phyloP scores from a whole-genome alignment of 352 stramenopile species.

The Globisporangium apiculatum region DNA sequence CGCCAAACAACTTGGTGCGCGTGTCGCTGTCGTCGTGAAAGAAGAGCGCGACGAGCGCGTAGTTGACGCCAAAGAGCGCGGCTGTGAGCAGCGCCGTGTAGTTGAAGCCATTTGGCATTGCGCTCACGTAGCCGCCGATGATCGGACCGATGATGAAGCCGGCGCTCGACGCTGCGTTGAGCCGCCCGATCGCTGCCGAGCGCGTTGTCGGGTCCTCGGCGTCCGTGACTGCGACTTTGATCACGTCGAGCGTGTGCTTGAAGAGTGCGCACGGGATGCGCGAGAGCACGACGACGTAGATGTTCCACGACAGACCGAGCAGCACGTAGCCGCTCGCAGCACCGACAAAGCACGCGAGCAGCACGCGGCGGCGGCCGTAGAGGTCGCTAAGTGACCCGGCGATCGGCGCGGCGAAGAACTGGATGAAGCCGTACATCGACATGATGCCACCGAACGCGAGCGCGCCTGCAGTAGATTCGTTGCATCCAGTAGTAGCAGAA shows the following conservation, averaged over 20 bases:
- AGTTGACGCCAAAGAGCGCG: slow-evolving; percentile 62
- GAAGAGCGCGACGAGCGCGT: slow-evolving; percentile 50
- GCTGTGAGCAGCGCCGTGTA: slow-evolving; percentile 72
- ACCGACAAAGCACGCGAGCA: slow-evolving; percentile 60
- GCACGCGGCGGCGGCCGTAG: slow-evolving; percentile 46
- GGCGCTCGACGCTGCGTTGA: slow-evolving; percentile 65
- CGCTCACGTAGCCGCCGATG: slow-evolving; percentile 62
- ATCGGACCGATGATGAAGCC: slow-evolving; percentile 74
- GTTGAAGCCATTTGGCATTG: slow-evolving; percentile 69
- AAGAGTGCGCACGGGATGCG: slow-evolving; percentile 65
- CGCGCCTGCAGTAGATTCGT: slow-evolving; percentile 18
- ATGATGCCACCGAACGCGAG: slow-evolving; percentile 71
- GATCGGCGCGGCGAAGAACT: slow-evolving; percentile 74
- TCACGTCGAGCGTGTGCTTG: slow-evolving; percentile 78
- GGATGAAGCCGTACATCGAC: slow-evolving; percentile 81
- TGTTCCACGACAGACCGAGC: slow-evolving; percentile 68
- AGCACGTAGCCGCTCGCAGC: slow-evolving; percentile 56
- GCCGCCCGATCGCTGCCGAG: slow-evolving; percentile 48
- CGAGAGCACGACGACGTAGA: slow-evolving; percentile 73
- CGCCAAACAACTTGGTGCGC: background rate
- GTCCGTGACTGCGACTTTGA: slow-evolving; percentile 69
- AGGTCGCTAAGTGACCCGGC: slow-evolving; percentile 68
- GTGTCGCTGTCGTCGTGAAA: slow-evolving; percentile 20
- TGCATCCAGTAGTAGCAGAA: background rate
- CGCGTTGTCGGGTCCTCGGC: slow-evolving; percentile 26